Evolutionary conservation across 2,329 filamentous ascomycete genomes (phyloP), one percentile per base, ranked within the genome.

Genomic region (Hymenoscyphus scutula): DNA sequence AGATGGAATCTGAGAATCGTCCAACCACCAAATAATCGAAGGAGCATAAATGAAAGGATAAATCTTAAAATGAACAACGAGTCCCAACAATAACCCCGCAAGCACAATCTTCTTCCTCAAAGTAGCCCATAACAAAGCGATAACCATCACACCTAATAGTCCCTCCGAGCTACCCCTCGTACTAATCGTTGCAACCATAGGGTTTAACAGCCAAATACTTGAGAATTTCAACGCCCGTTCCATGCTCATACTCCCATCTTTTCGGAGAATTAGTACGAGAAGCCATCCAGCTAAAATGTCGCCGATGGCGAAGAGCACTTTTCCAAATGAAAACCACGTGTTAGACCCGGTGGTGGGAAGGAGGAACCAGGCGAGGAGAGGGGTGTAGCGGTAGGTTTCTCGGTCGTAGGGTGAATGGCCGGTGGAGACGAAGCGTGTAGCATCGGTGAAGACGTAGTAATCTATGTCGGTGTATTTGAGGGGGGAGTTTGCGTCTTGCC

Each of bases 401-500:
- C 95, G 87, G 48, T 84, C 83, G 75, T 99, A 99, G 1, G 95
- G 95, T 0, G 90, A 91, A 55, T 79, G 77, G 3, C 84, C 84
- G n/a, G 77, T 79, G 3, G 87, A 78, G 53, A 91, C 77, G 56
- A 90, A 94, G 67, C 90, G 89, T 1, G 95, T 86, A 29, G 95
- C 95, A 76, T 98, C 94, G 56, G 95, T 98, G 81, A 99, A 99
- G 75, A 99, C 95, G 68, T 92, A 87, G 78, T 99, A 99, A 81
- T 99, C 95, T 71, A 99, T 97, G 77, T 99, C 95, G 58, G 95
- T 99, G 80, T 98, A 99, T 78, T 98, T 98, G 73, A 99, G 79
- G 15, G 94, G 88, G 7, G 92, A 96, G 77, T 93, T 83, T 64
- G 91, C 89, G 77, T 99, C 95, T 79, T 99, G 95, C 81, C 91